These are phyloP conservation scores for Apophysomyces trapeziformis DNA, from an alignment of 371 early-diverging fungal genomes.

Conservation along the genomic window DNA sequence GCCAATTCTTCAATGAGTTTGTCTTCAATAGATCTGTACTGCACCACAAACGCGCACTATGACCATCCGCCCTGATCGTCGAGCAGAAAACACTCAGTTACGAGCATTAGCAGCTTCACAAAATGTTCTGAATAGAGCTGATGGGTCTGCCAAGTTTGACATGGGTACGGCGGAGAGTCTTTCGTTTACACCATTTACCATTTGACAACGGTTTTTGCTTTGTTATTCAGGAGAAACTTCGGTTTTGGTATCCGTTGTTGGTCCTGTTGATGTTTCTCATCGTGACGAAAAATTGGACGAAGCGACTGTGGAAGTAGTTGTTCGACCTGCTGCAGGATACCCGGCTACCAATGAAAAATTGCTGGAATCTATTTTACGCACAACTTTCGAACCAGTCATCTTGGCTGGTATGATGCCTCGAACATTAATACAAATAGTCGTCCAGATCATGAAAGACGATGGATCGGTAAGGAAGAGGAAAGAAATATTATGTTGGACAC, in stretches of 20 bases:
- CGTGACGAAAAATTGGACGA: conserved; percentile 88
- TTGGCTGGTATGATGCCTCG: conserved; percentile 87
- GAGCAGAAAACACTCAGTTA: conserved; percentile 47
- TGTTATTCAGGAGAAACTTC: conserved; percentile 64
- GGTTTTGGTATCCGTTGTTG: conserved; percentile 83
- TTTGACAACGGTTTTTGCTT: neutral
- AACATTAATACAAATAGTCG: conserved; percentile 81
- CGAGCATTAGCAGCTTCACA: conserved; percentile 66
- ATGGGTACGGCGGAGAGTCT: conserved; percentile 51
- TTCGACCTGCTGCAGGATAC: conserved; percentile 73
- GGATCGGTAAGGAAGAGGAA: conserved; percentile 66
- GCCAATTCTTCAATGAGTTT: too few relatives aligned
- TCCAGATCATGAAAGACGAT: conserved; percentile 85
- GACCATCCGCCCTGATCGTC: conserved; percentile 43
- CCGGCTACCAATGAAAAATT: conserved; percentile 74
- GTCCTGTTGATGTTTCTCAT: conserved; percentile 84
- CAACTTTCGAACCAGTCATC: conserved; percentile 77
- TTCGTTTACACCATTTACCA: neutral
- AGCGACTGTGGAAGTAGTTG: conserved; percentile 82
- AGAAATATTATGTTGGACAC: too few relatives aligned
- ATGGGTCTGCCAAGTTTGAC: conserved; percentile 85
- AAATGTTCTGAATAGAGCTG: conserved; percentile 71
- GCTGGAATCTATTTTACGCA: conserved; percentile 69
- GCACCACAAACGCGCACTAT: conserved; percentile 15
- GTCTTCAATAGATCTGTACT: too few relatives aligned